These are phyloP conservation scores for Leccinellum luteum DNA, from an alignment of 768 basidiomycete species.

Conservation along the genomic window DNA sequence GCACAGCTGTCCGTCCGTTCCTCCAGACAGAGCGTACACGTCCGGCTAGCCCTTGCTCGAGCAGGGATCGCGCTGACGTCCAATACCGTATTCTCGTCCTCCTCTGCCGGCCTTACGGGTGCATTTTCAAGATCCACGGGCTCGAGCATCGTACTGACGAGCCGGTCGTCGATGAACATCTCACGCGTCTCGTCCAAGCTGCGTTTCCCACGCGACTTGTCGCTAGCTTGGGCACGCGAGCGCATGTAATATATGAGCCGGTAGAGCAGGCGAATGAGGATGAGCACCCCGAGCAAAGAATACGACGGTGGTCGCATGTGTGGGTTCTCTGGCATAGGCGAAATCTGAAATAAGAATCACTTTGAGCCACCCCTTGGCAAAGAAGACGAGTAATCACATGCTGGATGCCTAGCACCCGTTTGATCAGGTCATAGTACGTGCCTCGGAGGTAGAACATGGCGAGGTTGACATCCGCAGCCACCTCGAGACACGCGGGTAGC, in stretches of 20 bases:
- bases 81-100: conserved; percentile 67
- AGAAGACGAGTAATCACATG: conserved; percentile 47
- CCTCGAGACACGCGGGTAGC: conserved; percentile 53
- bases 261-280: conserved; percentile 61
- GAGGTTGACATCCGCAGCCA: conserved; percentile 68
- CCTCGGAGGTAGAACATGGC: conserved; percentile 80
- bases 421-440: conserved; percentile 71
- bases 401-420: conserved; percentile 63
- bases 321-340: conserved; percentile 67
- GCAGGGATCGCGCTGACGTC: conserved; percentile 56
- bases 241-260: conserved; percentile 52
- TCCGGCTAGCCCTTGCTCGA: conserved; percentile 54
- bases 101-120: conserved; percentile 58
- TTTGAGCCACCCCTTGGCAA: conserved; percentile 1
- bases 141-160: conserved; percentile 56
- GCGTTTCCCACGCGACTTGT: conserved; percentile 37
- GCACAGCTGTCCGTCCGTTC: conserved; percentile 78
- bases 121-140: conserved; percentile 49
- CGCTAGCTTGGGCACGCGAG: conserved; percentile 21
- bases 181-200: conserved; percentile 32
- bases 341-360: conserved; percentile 48
- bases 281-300: conserved; percentile 76
- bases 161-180: conserved; percentile 56
- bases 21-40: conserved; percentile 82
- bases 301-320: conserved; percentile 79